Evolutionary conservation across 768 basidiomycete genomes (phyloP).

Genomic region (Hydnum rufescens): DNA sequence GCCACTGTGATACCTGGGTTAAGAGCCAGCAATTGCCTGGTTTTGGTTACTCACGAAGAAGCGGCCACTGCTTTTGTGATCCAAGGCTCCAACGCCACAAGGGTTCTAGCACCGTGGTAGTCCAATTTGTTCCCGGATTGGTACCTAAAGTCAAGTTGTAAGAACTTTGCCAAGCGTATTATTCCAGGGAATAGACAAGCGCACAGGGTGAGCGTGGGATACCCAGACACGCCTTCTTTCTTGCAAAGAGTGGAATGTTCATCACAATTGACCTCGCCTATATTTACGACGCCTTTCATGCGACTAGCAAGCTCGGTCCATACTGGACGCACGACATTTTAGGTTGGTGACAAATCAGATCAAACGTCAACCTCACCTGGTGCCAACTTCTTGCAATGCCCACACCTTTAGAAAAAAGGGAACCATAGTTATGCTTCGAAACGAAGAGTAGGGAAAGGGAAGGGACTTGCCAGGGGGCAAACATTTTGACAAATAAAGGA

Average conservation of each 20-base stretch:
- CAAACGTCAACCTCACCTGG: slow-evolving; percentile 23
- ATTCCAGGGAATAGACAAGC: slow-evolving; percentile 12
- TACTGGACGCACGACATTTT: slow-evolving; percentile 16
- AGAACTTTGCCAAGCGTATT: background rate
- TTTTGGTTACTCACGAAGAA: no score
- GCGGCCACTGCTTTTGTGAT: slow-evolving; percentile 43
- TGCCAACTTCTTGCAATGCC: slow-evolving; percentile 89
- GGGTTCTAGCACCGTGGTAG: slow-evolving; percentile 50
- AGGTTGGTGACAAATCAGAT: background rate
- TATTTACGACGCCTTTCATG: slow-evolving; percentile 49
- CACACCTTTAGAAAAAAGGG: slow-evolving; percentile 59
- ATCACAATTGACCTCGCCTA: slow-evolving; percentile 86
- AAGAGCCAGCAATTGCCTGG: no score
- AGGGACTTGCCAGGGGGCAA: slow-evolving; percentile 55
- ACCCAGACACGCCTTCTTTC: slow-evolving; percentile 48
- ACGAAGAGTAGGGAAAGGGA: background rate
- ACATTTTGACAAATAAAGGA: slow-evolving; percentile 58
- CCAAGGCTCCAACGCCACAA: slow-evolving; percentile 54
- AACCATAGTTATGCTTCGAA: no score
- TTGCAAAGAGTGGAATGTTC: slow-evolving; percentile 46
- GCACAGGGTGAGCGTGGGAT: slow-evolving; percentile 65
- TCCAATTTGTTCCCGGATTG: slow-evolving; percentile 41
- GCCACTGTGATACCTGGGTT: no score
- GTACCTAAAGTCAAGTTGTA: slow-evolving; percentile 15
- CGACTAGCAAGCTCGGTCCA: slow-evolving; percentile 57